Evolutionary conservation across 1,284 basidiomycete genomes (phyloP).

Genomic region (Retiboletus flavoniger): DNA sequence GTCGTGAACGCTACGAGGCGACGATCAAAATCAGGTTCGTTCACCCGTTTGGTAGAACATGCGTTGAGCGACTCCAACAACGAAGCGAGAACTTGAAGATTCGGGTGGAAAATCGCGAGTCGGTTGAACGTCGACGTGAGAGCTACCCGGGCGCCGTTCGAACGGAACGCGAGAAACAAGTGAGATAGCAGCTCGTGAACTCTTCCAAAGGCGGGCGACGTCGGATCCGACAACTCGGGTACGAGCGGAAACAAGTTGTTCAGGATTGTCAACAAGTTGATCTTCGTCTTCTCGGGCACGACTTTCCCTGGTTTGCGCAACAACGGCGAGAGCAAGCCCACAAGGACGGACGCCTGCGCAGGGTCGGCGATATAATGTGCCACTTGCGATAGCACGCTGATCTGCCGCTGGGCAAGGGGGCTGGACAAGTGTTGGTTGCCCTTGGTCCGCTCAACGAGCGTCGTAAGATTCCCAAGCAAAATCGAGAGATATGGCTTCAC

Average conservation of each 20-base stretch:
- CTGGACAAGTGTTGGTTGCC: constrained; percentile 58
- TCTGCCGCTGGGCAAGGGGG: constrained; percentile 80
- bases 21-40: constrained; percentile 92
- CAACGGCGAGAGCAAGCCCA: constrained; percentile 78
- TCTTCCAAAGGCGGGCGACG: constrained; percentile 51
- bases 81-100: constrained; percentile 49
- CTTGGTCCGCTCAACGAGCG: constrained; percentile 66
- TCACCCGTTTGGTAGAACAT: constrained; percentile 78
- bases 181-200: constrained; percentile 70
- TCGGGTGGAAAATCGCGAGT: constrained; percentile 53
- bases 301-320: constrained; percentile 75
- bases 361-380: constrained; percentile 74
- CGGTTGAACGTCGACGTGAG: constrained; percentile 66
- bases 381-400: constrained; percentile 78
- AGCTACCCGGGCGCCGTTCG: constrained; percentile 64
- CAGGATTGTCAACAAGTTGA: constrained; percentile 80
- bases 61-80: constrained; percentile 80
- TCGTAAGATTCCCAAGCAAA: constrained; percentile 74
- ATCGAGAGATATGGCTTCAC: constrained; percentile 76
- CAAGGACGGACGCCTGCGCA: constrained; percentile 72
- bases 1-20: constrained; percentile 77
- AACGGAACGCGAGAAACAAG: constrained; percentile 75
- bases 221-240: constrained; percentile 57
- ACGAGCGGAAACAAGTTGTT: constrained; percentile 74
- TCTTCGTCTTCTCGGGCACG: constrained; percentile 86